Evolutionary conservation across 371 early-diverging fungal genomes (phyloP).

Genomic region (Mortierella sp.): DNA sequence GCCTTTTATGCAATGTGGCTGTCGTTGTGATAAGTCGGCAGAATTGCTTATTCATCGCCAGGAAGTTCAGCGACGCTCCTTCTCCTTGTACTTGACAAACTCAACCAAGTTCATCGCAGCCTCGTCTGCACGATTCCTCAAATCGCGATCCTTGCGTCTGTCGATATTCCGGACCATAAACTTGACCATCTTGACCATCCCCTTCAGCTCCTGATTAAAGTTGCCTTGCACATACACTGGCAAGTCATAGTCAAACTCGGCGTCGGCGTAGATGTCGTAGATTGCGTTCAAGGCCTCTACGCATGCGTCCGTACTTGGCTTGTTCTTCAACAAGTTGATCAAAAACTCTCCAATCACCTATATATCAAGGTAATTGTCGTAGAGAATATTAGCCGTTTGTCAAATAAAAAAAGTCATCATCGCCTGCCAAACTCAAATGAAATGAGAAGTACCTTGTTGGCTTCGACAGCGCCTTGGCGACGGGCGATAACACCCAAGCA

Average conservation of each 20-base stretch:
- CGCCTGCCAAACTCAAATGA: slow-evolving; percentile 24
- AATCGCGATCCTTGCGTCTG: slow-evolving; percentile 74
- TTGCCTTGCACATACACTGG: slow-evolving; percentile 85
- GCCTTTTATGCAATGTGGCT: background rate
- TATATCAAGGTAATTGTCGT: slow-evolving; percentile 12
- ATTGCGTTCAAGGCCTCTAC: slow-evolving; percentile 87
- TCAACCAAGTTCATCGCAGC: slow-evolving; percentile 83
- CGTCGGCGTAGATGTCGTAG: slow-evolving; percentile 91
- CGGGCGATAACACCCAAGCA: slow-evolving; percentile 81
- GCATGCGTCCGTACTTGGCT: slow-evolving; percentile 66
- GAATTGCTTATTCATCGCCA: slow-evolving; percentile 17
- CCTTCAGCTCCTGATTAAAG: slow-evolving; percentile 71
- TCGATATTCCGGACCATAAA: slow-evolving; percentile 75
- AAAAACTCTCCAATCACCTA: slow-evolving; percentile 75
- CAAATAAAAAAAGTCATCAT: slow-evolving; percentile 6
- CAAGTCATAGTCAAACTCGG: slow-evolving; percentile 85
- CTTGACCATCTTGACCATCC: slow-evolving; percentile 63
- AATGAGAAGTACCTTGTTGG: slow-evolving; percentile 76
- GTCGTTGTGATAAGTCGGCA: background rate
- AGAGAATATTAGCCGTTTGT: background rate
- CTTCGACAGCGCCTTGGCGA: slow-evolving; percentile 78
- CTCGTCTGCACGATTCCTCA: slow-evolving; percentile 87
- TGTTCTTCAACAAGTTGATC: slow-evolving; percentile 61
- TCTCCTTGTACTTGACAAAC: slow-evolving; percentile 89
- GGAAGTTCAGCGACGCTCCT: slow-evolving; percentile 59